A percentile compares a stretch with the other conserved stretches of the same genome.
phyloP scores from a whole-genome alignment of 2,329 filamentous ascomycete genomes.

The Didymosphaeria variabile region DNA sequence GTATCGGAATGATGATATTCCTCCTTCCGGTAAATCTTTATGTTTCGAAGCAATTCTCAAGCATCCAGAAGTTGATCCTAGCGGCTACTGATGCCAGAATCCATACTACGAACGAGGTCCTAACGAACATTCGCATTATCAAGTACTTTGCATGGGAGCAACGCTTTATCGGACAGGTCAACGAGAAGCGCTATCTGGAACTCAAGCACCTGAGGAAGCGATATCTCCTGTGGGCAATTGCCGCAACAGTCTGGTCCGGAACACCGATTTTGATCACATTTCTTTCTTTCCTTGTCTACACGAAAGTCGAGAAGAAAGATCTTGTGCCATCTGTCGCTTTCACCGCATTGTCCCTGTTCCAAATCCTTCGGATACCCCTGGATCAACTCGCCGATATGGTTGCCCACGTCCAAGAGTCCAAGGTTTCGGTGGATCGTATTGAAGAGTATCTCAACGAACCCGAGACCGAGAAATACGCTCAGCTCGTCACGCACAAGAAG shows the following conservation, averaged over 20 bases:
- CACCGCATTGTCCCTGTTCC: constrained; percentile 94
- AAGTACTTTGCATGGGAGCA: constrained; percentile 99
- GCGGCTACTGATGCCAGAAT: constrained; percentile 94
- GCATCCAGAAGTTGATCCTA: constrained; percentile 89
- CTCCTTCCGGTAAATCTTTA: constrained; percentile 90
- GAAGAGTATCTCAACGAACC: constrained; percentile 93
- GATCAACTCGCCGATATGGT: constrained; percentile 99
- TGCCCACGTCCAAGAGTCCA: constrained; percentile 95
- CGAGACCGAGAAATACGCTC: constrained; percentile 94
- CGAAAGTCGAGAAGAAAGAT: constrained; percentile 85
- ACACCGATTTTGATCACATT: constrained; percentile 96
- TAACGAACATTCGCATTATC: constrained; percentile 98
- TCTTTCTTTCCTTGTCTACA: constrained; percentile 94
- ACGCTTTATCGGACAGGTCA: constrained; percentile 84
- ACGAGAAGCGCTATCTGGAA: constrained; percentile 85
- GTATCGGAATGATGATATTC: constrained; percentile 87
- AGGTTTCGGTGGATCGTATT: constrained; percentile 95
- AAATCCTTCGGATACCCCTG: constrained; percentile 88
- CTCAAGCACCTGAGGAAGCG: constrained; percentile 79
- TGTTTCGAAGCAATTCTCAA: constrained; percentile 85
- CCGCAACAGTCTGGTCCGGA: constrained; percentile 95
- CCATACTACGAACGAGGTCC: constrained; percentile 90
- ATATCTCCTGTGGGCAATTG: constrained; percentile 90
- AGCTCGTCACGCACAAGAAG: constrained; percentile 75
- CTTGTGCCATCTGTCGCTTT: constrained; percentile 93